These are phyloP conservation scores for Microbotryum violaceum DNA, from an alignment of 1,284 basidiomycete species.

Conservation along the genomic window DNA sequence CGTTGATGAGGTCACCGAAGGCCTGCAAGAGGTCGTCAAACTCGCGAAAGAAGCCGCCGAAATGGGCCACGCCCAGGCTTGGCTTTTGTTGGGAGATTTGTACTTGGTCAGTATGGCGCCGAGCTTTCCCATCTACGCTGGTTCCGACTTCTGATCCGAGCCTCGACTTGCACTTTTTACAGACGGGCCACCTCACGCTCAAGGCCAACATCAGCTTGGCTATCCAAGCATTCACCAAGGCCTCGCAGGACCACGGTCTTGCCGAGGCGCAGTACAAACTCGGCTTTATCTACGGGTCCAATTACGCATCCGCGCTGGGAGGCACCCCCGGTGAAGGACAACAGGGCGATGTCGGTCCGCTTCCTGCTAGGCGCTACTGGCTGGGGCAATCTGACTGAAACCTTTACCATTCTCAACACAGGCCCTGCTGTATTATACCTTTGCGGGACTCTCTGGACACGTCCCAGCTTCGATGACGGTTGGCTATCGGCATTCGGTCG, in stretches of 20 bases:
- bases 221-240: slow-evolving; percentile 41
- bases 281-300: slow-evolving; percentile 75
- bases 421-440: slow-evolving; percentile 86
- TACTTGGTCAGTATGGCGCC: slow-evolving; percentile 52
- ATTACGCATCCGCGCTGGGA: slow-evolving; percentile 43
- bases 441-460: slow-evolving; percentile 79
- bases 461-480: slow-evolving; percentile 84
- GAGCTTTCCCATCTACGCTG: too few relatives aligned
- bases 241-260: slow-evolving; percentile 63
- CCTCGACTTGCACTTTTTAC: too few relatives aligned
- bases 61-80: slow-evolving; percentile 66
- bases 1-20: slow-evolving; percentile 14
- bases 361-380: neutral
- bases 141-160: too few relatives aligned
- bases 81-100: slow-evolving; percentile 61
- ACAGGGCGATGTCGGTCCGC: slow-evolving; percentile 46
- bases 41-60: slow-evolving; percentile 59
- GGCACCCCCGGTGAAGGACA: slow-evolving; percentile 49
- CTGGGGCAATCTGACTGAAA: neutral
- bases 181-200: slow-evolving; percentile 40
- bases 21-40: slow-evolving; percentile 19
- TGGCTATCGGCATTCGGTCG: slow-evolving; percentile 90
- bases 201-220: slow-evolving; percentile 37
- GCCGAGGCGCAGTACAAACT: slow-evolving; percentile 74
- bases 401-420: slow-evolving; percentile 43